A percentile compares a stretch with the other conserved stretches of the same genome.
These are phyloP conservation scores for Arxiozyma telluris DNA, from an alignment of 1,139 yeast genomes.

Conservation along the genomic window DNA sequence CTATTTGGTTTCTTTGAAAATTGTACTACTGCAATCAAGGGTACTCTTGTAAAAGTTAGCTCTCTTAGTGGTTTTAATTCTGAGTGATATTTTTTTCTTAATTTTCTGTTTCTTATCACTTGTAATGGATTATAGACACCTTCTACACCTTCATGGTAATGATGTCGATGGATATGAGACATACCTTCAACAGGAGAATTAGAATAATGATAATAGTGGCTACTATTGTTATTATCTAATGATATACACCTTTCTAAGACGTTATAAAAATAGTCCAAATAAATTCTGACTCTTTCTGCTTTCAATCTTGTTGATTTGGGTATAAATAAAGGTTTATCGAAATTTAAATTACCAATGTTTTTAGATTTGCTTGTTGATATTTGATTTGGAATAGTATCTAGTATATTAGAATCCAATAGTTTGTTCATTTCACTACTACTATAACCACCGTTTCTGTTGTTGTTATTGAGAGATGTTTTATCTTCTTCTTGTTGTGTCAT, in stretches of 20 bases:
- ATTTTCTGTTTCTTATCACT: constrained; percentile 58
- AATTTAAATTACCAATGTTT: background rate
- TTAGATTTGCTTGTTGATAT: no score
- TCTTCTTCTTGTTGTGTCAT: background rate
- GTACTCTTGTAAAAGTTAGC: constrained; percentile 21
- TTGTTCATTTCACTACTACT: background rate
- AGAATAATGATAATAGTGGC: background rate
- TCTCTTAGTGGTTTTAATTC: constrained; percentile 22
- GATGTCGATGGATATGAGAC: background rate
- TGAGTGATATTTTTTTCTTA: constrained; percentile 39
- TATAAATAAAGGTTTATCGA: background rate
- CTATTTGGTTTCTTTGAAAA: constrained; percentile 21
- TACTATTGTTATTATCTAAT: constrained; percentile 8
- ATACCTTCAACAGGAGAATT: background rate
- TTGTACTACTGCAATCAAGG: constrained; percentile 25
- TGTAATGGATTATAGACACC: constrained; percentile 77
- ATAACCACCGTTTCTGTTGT: no score
- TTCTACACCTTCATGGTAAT: constrained; percentile 38
- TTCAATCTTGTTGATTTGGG: constrained; percentile 18
- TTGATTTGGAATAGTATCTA: background rate
- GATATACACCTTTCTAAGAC: constrained; percentile 20
- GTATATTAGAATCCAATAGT: background rate
- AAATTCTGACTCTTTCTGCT: constrained; percentile 28
- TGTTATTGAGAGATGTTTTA: background rate
- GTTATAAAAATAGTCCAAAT: constrained; percentile 27